These are phyloP conservation scores for Hyaloraphidium curvatum DNA, from an alignment of 192 early-diverging fungal species.

Conservation along the genomic window DNA sequence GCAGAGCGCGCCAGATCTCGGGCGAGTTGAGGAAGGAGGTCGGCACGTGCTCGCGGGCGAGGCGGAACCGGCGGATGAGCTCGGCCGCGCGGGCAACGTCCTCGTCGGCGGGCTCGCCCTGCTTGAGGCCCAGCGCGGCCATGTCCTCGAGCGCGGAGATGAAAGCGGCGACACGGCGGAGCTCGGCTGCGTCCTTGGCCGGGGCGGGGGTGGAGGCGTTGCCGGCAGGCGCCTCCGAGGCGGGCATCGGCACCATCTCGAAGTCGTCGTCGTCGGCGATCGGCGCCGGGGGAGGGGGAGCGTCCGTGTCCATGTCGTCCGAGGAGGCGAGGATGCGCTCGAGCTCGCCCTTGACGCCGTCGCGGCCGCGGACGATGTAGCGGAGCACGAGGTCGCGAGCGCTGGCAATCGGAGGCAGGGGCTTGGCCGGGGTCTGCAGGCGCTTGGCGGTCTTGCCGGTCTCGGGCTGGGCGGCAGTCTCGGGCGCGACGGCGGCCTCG, in stretches of 20 bases:
- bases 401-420: no score
- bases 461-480: background rate
- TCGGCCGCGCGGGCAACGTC: constrained; percentile 2
- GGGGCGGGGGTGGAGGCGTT: no score
- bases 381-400: no score
- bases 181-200: no score
- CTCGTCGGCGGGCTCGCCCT: constrained; percentile 3
- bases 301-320: background rate
- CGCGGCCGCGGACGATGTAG: background rate
- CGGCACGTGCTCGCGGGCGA: constrained; percentile 13
- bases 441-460: no score
- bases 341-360: background rate
- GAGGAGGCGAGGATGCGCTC: background rate
- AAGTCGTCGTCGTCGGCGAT: no score
- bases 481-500: background rate
- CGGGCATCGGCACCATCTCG: background rate
- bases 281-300: no score
- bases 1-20: constrained; percentile 8
- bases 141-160: background rate
- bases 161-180: background rate
- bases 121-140: no score
- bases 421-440: no score
- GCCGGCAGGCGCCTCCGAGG: no score
- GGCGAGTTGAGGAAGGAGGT: constrained; percentile 5
- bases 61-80: constrained; percentile 1